Percentiles rank a stretch among this genome's conserved stretches.
These are phyloP conservation scores for Ramalina intermedia DNA, from an alignment of 495 filamentous ascomycete species.

Conservation along the genomic window DNA sequence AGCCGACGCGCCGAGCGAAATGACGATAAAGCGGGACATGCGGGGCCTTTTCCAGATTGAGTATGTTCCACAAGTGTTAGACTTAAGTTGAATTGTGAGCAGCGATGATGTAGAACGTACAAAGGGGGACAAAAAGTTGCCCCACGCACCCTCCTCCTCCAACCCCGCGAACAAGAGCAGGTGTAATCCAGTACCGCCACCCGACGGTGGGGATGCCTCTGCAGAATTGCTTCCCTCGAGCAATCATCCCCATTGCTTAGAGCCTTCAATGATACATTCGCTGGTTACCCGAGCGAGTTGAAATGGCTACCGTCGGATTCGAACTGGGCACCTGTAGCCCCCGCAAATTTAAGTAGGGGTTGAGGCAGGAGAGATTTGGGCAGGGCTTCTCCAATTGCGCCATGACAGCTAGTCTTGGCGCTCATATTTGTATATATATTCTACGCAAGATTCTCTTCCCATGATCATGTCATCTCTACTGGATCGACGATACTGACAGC, in stretches of 20 bases:
- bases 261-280: conserved; percentile 34
- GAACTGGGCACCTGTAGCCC: conserved; percentile 39
- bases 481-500: not conserved
- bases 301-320: conserved; percentile 40
- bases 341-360: not conserved
- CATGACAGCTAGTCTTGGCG: not conserved
- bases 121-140: conserved; percentile 7
- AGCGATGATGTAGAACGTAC: too few relatives aligned
- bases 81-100: too few relatives aligned
- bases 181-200: conserved; percentile 46
- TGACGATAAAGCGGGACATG: too few relatives aligned
- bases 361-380: not conserved
- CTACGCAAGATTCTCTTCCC: too few relatives aligned
- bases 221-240: conserved; percentile 54
- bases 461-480: not conserved
- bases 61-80: too few relatives aligned
- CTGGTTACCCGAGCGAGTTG: conserved; percentile 47
- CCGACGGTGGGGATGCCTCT: conserved; percentile 45
- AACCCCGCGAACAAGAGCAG: conserved; percentile 15
- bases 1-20: too few relatives aligned
- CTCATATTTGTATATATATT: not conserved
- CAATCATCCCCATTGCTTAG: conserved; percentile 48
- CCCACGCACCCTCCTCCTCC: conserved; percentile 3
- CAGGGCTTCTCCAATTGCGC: not conserved
- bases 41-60: too few relatives aligned